phyloP scores from a whole-genome alignment of 257 asterid genomes.

The Paraleonurus japonicus region DNA sequence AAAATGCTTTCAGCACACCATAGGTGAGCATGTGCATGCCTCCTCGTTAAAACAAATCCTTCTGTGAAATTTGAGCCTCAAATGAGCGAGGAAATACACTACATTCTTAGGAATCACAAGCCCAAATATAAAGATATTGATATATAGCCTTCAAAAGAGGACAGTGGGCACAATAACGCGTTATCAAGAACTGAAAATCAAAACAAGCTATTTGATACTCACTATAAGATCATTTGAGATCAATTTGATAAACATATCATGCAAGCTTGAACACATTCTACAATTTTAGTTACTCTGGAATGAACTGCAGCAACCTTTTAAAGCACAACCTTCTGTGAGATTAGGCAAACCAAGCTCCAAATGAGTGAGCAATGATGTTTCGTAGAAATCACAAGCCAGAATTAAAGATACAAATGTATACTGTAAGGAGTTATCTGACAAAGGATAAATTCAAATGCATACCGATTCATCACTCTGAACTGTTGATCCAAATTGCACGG shows the following conservation, averaged over 20 bases:
- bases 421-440: not conserved
- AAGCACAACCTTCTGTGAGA: not conserved
- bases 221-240: not conserved
- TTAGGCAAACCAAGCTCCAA: not conserved
- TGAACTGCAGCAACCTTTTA: too few species aligned
- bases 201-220: not conserved
- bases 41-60: not conserved
- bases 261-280: not conserved
- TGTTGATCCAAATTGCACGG: slow-evolving; percentile 54
- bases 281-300: not conserved
- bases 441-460: not conserved
- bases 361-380: not conserved
- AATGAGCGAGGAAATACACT: not conserved
- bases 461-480: slow-evolving; percentile 29
- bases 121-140: not conserved
- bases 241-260: not conserved
- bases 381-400: not conserved
- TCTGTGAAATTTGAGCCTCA: not conserved
- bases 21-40: not conserved
- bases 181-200: not conserved
- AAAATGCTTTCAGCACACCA: too few species aligned
- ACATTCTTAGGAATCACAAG: not conserved
- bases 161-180: not conserved
- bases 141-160: not conserved
- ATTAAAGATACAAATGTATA: not conserved